Conservation (phyloP, 176 grass and related monocot species). For the Guadua angustifolia region DNA sequence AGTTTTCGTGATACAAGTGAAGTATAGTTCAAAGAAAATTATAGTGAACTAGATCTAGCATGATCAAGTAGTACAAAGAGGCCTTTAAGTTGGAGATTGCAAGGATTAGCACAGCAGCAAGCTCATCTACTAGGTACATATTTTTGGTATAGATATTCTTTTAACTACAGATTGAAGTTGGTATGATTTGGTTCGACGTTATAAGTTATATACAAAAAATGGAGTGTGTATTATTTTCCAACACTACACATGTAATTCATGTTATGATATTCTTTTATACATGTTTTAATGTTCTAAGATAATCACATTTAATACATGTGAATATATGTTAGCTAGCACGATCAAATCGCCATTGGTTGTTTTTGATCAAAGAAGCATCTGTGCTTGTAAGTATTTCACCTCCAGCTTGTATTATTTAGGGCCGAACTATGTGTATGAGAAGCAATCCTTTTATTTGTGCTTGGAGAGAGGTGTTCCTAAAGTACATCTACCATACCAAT, state of each 20-base stretch:
- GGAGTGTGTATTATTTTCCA: constrained; percentile 12
- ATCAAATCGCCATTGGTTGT: background rate
- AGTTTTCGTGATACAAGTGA: background rate
- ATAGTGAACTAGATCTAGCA: background rate
- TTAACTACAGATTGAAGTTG: constrained; percentile 31
- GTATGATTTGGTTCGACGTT: constrained; percentile 36
- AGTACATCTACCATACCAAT: too few relatives aligned
- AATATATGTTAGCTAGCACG: constrained; percentile 8
- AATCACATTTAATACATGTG: background rate
- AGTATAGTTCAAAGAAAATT: background rate
- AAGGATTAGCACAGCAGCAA: constrained; percentile 19
- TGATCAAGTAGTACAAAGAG: background rate
- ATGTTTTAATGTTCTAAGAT: background rate
- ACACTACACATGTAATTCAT: constrained; percentile 7
- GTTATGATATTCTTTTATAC: too few relatives aligned
- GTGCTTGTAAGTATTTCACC: background rate
- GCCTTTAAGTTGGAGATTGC: background rate
- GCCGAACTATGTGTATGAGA: background rate
- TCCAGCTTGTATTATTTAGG: constrained; percentile 5
- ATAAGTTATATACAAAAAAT: constrained; percentile 35
- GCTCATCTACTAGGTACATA: background rate
- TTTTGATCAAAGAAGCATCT: constrained; percentile 15
- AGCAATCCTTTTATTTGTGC: background rate
- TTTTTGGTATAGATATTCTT: constrained; percentile 24
- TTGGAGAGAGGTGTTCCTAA: background rate